phyloP scores from a whole-genome alignment of 495 filamentous ascomycete genomes.

The Penicillium egyptiacum region DNA sequence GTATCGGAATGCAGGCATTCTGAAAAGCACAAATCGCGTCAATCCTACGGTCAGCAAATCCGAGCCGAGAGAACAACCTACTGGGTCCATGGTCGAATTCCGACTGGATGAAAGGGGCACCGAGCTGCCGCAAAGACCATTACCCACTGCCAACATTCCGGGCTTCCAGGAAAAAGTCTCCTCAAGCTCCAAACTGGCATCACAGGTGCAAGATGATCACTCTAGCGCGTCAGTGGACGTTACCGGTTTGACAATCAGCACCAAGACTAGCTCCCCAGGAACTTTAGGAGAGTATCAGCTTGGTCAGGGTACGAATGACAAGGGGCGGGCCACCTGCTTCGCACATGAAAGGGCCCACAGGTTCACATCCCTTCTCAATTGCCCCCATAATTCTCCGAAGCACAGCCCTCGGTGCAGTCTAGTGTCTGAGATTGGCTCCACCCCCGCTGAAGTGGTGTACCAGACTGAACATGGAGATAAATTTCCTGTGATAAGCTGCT shows the following conservation, averaged over 20 bases:
- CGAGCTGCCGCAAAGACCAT: conserved; percentile 38
- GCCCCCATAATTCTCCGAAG: conserved; percentile 35
- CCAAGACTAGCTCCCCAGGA: conserved; percentile 29
- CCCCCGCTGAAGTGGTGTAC: conserved; percentile 32
- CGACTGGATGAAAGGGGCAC: conserved; percentile 34
- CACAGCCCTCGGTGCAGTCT: conserved; percentile 30
- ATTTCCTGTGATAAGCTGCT: conserved; percentile 39
- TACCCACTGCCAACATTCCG: conserved; percentile 47
- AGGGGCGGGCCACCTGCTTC: conserved; percentile 38
- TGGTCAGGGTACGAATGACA: conserved; percentile 32
- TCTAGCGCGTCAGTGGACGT: conserved; percentile 34
- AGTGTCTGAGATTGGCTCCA: conserved; percentile 34
- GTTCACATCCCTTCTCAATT: conserved; percentile 38
- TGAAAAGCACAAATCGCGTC: conserved; percentile 40
- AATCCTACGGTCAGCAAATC: conserved; percentile 35
- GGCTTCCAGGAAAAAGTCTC: conserved; percentile 30
- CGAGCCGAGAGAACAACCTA: conserved; percentile 23
- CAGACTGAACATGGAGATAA: conserved; percentile 40
- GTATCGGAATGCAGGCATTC: conserved; percentile 47
- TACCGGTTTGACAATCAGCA: conserved; percentile 34
- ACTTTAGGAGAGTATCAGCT: conserved; percentile 34
- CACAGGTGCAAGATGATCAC: conserved; percentile 33
- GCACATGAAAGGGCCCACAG: conserved; percentile 38
- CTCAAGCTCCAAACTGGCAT: conserved; percentile 25
- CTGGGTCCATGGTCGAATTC: conserved; percentile 31